phyloP scores from a whole-genome alignment of 352 stramenopile species.

The Phytophthora aleatoria region DNA sequence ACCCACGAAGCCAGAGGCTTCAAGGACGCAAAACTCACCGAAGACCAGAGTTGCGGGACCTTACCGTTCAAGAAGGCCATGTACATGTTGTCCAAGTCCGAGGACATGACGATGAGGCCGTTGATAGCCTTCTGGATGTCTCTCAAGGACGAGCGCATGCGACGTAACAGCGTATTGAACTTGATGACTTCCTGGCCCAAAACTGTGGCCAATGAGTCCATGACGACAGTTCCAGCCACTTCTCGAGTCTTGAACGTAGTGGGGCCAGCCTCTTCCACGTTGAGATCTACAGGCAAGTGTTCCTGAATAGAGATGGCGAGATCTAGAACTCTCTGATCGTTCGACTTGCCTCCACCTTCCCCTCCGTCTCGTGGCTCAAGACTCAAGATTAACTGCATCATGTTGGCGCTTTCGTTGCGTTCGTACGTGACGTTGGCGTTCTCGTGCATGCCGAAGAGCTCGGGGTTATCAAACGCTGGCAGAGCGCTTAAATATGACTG shows the following conservation, averaged over 20 bases:
- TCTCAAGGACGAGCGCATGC: conserved; percentile 81
- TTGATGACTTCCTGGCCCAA: conserved; percentile 94
- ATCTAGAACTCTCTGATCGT: conserved; percentile 87
- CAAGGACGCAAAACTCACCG: conserved; percentile 92
- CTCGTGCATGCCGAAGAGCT: conserved; percentile 97
- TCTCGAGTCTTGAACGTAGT: conserved; percentile 92
- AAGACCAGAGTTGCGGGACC: conserved; percentile 89
- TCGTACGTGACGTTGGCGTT: conserved; percentile 96
- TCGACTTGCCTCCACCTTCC: conserved; percentile 71
- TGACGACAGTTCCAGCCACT: conserved; percentile 82
- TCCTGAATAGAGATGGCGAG: conserved; percentile 73
- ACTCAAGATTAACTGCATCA: conserved; percentile 89
- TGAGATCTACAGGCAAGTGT: conserved; percentile 60
- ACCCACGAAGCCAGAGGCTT: conserved; percentile 94
- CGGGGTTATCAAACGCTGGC: conserved; percentile 88
- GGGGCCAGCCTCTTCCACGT: conserved; percentile 85
- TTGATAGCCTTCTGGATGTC: conserved; percentile 87
- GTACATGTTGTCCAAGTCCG: conserved; percentile 97
- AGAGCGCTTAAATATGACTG: conserved; percentile 86
- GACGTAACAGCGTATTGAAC: conserved; percentile 91
- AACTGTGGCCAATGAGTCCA: conserved; percentile 93
- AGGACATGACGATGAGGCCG: conserved; percentile 93
- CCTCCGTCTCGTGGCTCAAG: conserved; percentile 87
- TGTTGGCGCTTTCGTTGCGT: conserved; percentile 87
- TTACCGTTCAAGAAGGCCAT: conserved; percentile 91